phyloP scores from a whole-genome alignment of 1,139 yeast genomes.

The Ashbya aceris region DNA sequence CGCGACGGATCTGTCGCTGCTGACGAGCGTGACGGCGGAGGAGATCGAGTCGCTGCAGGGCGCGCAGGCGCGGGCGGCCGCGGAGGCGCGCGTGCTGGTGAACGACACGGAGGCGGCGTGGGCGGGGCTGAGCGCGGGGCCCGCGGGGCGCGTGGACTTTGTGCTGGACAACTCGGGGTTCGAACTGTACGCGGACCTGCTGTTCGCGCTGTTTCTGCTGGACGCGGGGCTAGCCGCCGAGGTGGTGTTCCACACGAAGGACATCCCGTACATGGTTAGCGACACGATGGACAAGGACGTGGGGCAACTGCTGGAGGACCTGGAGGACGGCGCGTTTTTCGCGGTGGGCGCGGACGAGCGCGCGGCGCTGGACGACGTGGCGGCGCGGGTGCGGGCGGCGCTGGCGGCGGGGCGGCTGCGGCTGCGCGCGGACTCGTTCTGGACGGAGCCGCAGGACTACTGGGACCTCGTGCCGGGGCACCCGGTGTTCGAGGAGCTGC shows the following conservation, averaged over 20 bases:
- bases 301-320: slow-evolving; percentile 47
- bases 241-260: slow-evolving; percentile 79
- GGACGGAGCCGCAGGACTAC: slow-evolving; percentile 74
- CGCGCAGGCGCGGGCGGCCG: slow-evolving; percentile 71
- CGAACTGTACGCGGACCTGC: slow-evolving; percentile 83
- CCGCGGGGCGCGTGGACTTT: slow-evolving; percentile 55
- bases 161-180: slow-evolving; percentile 93
- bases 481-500: slow-evolving; percentile 41
- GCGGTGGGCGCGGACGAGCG: slow-evolving; percentile 28
- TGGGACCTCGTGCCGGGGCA: slow-evolving; percentile 60
- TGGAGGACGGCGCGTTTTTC: slow-evolving; percentile 46
- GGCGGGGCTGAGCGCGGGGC: slow-evolving; percentile 27
- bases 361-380: slow-evolving; percentile 35
- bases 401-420: slow-evolving; percentile 42
- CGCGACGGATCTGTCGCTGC: slow-evolving; percentile 85
- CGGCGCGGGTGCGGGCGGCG: slow-evolving; percentile 42
- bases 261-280: slow-evolving; percentile 95
- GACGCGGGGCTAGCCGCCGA: slow-evolving; percentile 55
- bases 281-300: slow-evolving; percentile 87
- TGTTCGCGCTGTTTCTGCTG: slow-evolving; percentile 63
- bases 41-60: slow-evolving; percentile 91
- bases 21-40: slow-evolving; percentile 76
- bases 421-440: slow-evolving; percentile 60
- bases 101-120: slow-evolving; percentile 71
- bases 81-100: slow-evolving; percentile 71